phyloP scores from a whole-genome alignment of 345 rosid genomes.

The Syzygium aqueum region DNA sequence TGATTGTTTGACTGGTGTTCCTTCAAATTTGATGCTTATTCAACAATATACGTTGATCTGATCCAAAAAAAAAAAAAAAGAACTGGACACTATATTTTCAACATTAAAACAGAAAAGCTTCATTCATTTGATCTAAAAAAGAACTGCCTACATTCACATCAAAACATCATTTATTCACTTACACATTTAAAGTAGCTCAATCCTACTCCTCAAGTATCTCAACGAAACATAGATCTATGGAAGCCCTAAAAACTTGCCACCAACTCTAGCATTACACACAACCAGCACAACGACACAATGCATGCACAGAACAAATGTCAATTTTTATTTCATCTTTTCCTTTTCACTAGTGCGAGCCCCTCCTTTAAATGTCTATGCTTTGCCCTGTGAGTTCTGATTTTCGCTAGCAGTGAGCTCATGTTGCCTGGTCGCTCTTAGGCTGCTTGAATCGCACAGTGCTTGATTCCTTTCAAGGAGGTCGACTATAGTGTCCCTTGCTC shows the following conservation, averaged over 20 bases:
- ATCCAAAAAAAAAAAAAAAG: not conserved
- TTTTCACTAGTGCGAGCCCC: not conserved
- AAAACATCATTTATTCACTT: too few species aligned
- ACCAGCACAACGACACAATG: not conserved
- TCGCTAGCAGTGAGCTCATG: not conserved
- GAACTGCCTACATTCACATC: too few species aligned
- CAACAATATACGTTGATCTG: not conserved
- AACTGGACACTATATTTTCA: not conserved
- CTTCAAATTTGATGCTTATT: not conserved
- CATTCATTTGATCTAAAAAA: not conserved
- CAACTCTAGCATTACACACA: not conserved
- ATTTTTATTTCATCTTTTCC: not conserved
- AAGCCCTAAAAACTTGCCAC: not conserved
- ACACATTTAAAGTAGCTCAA: not conserved
- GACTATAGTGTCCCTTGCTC: not conserved
- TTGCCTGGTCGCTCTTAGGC: rapidly evolving
- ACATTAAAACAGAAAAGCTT: not conserved
- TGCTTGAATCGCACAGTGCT: not conserved
- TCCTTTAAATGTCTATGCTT: not conserved
- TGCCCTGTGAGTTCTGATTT: not conserved
- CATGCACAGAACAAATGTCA: not conserved
- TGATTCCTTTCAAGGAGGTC: not conserved
- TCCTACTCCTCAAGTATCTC: not conserved
- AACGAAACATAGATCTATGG: not conserved
- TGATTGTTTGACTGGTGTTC: not conserved